Percentiles rank a stretch among this genome's conserved stretches.
These are phyloP conservation scores for Acephala macrosclerotiorum DNA, from an alignment of 2,329 filamentous ascomycete species.

Conservation along the genomic window DNA sequence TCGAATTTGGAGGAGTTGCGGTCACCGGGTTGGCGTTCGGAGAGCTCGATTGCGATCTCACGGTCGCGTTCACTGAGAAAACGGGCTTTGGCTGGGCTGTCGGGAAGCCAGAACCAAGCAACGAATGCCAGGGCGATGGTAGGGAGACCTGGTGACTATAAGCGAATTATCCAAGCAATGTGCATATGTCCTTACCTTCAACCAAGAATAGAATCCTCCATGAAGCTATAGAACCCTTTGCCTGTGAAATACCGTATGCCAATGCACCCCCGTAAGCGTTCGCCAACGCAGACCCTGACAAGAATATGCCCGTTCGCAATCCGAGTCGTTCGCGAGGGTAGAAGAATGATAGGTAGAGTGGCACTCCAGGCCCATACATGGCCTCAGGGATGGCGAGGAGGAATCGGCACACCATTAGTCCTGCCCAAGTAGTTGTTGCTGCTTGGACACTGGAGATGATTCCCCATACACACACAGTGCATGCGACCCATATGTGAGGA, in stretches of 20 bases:
- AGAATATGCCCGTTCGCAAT: conserved; percentile 81
- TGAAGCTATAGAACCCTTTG: conserved; percentile 70
- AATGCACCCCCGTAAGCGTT: conserved; percentile 80
- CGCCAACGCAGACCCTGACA: conserved; percentile 81
- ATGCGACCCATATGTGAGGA: conserved; percentile 35
- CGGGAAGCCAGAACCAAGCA: conserved; percentile 77
- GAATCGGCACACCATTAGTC: conserved; percentile 60
- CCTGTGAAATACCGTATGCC: conserved; percentile 76
- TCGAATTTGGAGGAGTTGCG: conserved; percentile 50
- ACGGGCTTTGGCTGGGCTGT: conserved; percentile 68
- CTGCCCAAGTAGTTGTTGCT: conserved; percentile 65
- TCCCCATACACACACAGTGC: conserved; percentile 74
- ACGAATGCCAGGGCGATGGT: conserved; percentile 76
- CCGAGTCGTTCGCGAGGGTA: conserved; percentile 73
- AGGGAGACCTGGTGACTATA: conserved; percentile 59
- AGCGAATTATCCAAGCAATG: background rate
- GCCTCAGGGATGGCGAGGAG: conserved; percentile 67
- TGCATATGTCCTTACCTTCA: conserved; percentile 59
- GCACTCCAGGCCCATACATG: conserved; percentile 63
- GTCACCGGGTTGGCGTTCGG: conserved; percentile 56
- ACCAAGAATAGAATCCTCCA: conserved; percentile 84
- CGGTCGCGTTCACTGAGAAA: conserved; percentile 68
- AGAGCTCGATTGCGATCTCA: conserved; percentile 68
- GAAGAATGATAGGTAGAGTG: conserved; percentile 67
- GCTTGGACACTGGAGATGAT: conserved; percentile 75